A percentile compares a stretch with the other conserved stretches of the same genome.
Conservation (phyloP, 2,329 filamentous ascomycete species). For the Alternaria brassicae region DNA sequence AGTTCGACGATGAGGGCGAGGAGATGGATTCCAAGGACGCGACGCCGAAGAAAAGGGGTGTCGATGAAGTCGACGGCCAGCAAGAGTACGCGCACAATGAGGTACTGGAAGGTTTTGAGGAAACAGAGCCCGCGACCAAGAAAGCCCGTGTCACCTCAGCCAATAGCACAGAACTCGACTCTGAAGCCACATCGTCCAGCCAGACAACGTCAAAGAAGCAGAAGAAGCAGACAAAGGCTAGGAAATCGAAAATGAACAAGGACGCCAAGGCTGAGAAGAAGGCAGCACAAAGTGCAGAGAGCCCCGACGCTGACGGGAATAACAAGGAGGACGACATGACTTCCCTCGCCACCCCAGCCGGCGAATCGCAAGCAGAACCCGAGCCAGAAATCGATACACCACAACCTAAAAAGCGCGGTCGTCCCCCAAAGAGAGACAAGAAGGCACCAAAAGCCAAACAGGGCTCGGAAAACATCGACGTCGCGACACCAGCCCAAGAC, state of each 20-base stretch:
- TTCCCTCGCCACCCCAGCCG: not conserved
- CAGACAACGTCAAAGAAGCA: not conserved
- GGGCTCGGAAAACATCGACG: not conserved
- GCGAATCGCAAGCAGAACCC: not conserved
- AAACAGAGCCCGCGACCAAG: slow-evolving; percentile 17
- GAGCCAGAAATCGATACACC: not conserved
- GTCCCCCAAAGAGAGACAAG: slow-evolving; percentile 12
- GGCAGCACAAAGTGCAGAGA: slow-evolving; percentile 1
- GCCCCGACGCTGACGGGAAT: not conserved
- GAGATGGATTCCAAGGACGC: slow-evolving; percentile 19
- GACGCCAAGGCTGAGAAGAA: slow-evolving; percentile 1
- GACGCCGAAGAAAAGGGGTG: slow-evolving; percentile 38
- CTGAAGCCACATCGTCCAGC: slow-evolving; percentile 5
- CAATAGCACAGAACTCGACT: slow-evolving; percentile 18
- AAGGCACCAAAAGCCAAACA: slow-evolving; percentile 7
- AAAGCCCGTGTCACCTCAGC: slow-evolving; percentile 18
- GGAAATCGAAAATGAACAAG: not conserved
- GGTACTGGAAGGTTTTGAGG: slow-evolving; percentile 18
- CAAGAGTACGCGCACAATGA: slow-evolving; percentile 20
- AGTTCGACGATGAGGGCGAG: slow-evolving; percentile 39
- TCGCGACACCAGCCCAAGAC: not conserved
- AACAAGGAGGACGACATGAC: not conserved
- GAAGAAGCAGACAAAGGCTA: not conserved
- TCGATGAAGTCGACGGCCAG: slow-evolving; percentile 23
- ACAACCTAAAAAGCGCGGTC: slow-evolving; percentile 14